These are phyloP conservation scores for Linum trigynum DNA, from an alignment of 345 rosid species.

Conservation along the genomic window DNA sequence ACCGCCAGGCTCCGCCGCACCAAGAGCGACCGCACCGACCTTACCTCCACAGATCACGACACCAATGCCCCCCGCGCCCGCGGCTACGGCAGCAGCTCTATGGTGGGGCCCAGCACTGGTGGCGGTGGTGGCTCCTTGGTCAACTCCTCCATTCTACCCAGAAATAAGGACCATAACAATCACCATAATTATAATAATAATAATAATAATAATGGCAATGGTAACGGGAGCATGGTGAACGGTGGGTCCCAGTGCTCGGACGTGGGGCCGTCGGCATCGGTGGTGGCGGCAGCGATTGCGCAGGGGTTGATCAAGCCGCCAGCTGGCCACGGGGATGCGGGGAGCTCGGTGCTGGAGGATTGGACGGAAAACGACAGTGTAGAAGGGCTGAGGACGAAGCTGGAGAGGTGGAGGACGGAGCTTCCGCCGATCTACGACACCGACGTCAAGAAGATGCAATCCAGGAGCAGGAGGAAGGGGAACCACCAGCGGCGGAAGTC, in stretches of 20 bases:
- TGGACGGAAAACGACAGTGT: conserved; percentile 42
- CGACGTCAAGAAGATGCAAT: conserved; percentile 14
- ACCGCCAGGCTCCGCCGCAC: conserved; percentile 42
- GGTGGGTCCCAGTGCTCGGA: conserved; percentile 49
- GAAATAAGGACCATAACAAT: not conserved
- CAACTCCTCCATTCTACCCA: not conserved
- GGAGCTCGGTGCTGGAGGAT: conserved; percentile 40
- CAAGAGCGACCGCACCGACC: conserved; percentile 53
- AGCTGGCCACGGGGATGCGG: conserved; percentile 18
- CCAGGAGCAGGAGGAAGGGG: conserved; percentile 12
- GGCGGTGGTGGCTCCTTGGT: conserved; percentile 13
- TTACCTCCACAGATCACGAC: conserved; percentile 18
- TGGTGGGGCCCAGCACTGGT: not conserved
- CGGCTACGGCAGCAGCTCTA: not conserved
- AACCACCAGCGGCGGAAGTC: conserved; percentile 19
- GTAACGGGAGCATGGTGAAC: conserved; percentile 47
- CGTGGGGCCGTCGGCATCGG: conserved; percentile 89
- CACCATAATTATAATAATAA: not conserved
- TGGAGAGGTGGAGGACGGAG: conserved; percentile 66
- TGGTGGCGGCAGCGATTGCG: conserved; percentile 93
- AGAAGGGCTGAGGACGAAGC: conserved; percentile 47
- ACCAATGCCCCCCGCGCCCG: not conserved
- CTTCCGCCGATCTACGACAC: conserved; percentile 26
- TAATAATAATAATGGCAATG: not conserved
- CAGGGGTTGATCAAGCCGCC: conserved; percentile 55